Percentiles rank a stretch among this genome's conserved stretches.
phyloP scores from a whole-genome alignment of 768 basidiomycete species.

The Lentinus tigrinus region DNA sequence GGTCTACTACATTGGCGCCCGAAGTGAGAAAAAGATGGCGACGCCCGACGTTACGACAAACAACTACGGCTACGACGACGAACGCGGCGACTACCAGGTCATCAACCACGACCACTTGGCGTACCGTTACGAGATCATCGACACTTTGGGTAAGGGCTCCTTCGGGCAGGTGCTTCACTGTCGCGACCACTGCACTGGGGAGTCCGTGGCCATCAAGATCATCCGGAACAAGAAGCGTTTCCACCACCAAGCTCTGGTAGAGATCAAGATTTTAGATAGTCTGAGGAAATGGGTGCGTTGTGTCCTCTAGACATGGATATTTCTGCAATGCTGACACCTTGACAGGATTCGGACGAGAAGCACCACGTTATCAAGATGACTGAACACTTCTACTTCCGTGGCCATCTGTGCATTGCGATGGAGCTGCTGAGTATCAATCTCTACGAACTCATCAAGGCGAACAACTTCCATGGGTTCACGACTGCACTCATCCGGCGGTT shows the following conservation, averaged over 20 bases:
- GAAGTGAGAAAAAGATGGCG: slow-evolving; percentile 82
- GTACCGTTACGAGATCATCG: slow-evolving; percentile 94
- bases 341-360: slow-evolving; percentile 91
- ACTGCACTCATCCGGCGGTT: slow-evolving; percentile 94
- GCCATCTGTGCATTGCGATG: slow-evolving; percentile 97
- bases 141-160: slow-evolving; percentile 94
- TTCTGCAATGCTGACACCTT: neutral
- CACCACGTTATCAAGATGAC: slow-evolving; percentile 98
- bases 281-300: slow-evolving; percentile 86
- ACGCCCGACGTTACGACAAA: slow-evolving; percentile 69
- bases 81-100: slow-evolving; percentile 94
- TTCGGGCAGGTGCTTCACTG: slow-evolving; percentile 97
- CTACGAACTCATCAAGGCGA: slow-evolving; percentile 98
- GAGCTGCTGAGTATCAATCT: slow-evolving; percentile 97
- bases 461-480: slow-evolving; percentile 97
- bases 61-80: slow-evolving; percentile 97
- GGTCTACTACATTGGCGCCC: slow-evolving; percentile 80
- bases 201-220: slow-evolving; percentile 98
- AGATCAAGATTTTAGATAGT: slow-evolving; percentile 97
- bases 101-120: slow-evolving; percentile 90
- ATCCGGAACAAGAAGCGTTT: slow-evolving; percentile 99
- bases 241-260: slow-evolving; percentile 97
- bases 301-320: neutral
- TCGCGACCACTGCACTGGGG: slow-evolving; percentile 91
- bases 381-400: slow-evolving; percentile 97